A percentile compares a stretch with the other conserved stretches of the same genome.
Evolutionary conservation across 2,329 filamentous ascomycete species (phyloP).

Genomic region (Colletotrichum paranaense): DNA sequence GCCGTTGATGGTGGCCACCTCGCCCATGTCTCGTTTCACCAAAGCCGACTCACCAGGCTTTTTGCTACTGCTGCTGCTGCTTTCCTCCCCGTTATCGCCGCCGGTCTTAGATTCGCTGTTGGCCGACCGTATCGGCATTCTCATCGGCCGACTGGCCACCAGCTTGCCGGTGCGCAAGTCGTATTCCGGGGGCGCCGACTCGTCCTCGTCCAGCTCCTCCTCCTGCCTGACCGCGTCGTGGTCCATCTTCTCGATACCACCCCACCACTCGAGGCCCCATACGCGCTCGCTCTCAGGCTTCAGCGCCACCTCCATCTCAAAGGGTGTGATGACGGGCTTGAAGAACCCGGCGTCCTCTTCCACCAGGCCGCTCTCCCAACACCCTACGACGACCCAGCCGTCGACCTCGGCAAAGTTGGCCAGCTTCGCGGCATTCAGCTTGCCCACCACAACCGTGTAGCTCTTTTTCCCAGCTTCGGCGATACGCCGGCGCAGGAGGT

Average conservation of each 20-base stretch:
- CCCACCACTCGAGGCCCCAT: constrained; percentile 91
- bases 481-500: constrained; percentile 79
- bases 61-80: constrained; percentile 36
- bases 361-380: constrained; percentile 95
- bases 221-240: constrained; percentile 42
- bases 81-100: constrained; percentile 38
- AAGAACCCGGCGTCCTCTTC: constrained; percentile 87
- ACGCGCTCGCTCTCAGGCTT: constrained; percentile 79
- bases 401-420: constrained; percentile 97
- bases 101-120: constrained; percentile 13
- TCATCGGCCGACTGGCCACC: constrained; percentile 82
- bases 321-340: constrained; percentile 92
- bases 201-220: constrained; percentile 61
- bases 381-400: constrained; percentile 97
- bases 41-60: constrained; percentile 57
- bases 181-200: constrained; percentile 88
- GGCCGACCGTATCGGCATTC: constrained; percentile 48
- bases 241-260: constrained; percentile 80
- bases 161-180: constrained; percentile 90
- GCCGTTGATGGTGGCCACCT: constrained; percentile 85
- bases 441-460: constrained; percentile 96
- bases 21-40: constrained; percentile 69
- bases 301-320: constrained; percentile 86
- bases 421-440: constrained; percentile 93
- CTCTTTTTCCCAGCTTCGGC: constrained; percentile 88